Base-by-base conservation (phyloP, 805 yeast species). In the Spathaspora passalidarum region DNA sequence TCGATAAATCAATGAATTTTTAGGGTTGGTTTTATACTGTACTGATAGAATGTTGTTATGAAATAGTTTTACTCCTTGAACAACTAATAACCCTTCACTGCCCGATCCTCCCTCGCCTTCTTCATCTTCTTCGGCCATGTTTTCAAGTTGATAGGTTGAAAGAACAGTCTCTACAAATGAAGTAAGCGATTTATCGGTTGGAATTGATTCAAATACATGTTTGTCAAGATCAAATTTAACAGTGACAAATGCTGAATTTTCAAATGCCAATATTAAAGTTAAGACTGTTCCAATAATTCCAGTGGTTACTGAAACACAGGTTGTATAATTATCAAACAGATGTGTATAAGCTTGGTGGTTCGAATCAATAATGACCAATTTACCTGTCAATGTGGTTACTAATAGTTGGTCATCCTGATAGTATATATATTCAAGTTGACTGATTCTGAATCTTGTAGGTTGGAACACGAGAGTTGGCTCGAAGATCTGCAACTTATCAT, bases 71-170 rank as follows among this genome's bases (percentile, higher is more conserved):
- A 53, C 52, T 2, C 65, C 68, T 34, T 57, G 62, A 32, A 56
- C 59, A 8, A 61, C 49, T 20, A 66, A 56, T 20, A 53, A 52
- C 1, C 70, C 72, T 29, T 61, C 71, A 5, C 56, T 47, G 2
- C 49, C 47, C 5, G 55, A 57, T 23, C 51, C 55, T 38, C 48
- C 13, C 4, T 13, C 21, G 25, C 44, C 39, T 17, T 22, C 19
- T 5, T 43, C 43, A 22, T 38, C 46, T 22, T 49, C 56, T 5
- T 46, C 57, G 4, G 13, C 42, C 5, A 62, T 51, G 25, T 57
- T 55, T 3, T 47, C 45, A 18, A 61, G 35, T 41, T 60, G 65
- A 44, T 46, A 60, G 7, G 56, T 55, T 44, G 56, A 52, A 17
- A 65, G 46, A 14, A 49, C 44, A 37, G 51, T 61, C 11, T 46